These are phyloP conservation scores for Phytopythium montanum DNA, from an alignment of 352 stramenopile species.

Conservation along the genomic window DNA sequence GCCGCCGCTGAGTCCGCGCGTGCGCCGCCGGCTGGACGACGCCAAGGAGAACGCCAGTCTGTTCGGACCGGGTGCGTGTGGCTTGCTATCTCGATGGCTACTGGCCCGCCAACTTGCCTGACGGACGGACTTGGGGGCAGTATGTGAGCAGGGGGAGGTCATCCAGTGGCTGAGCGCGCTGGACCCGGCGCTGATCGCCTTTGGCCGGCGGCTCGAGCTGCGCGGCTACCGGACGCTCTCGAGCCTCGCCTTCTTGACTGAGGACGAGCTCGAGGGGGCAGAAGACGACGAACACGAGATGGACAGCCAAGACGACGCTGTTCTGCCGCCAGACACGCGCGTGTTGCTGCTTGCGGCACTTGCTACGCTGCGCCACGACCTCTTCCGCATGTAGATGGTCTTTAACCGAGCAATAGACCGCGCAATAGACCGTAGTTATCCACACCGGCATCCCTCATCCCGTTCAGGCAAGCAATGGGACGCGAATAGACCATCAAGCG, in stretches of 20 bases:
- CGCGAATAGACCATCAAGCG: background rate
- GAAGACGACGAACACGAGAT: background rate
- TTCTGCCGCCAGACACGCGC: slow-evolving; percentile 17
- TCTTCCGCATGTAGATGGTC: slow-evolving; percentile 70
- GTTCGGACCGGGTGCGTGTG: slow-evolving; percentile 48
- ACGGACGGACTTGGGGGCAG: slow-evolving; percentile 13
- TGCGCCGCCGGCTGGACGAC: slow-evolving; percentile 66
- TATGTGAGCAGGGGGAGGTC: slow-evolving; percentile 77
- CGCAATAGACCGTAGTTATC: background rate
- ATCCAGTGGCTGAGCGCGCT: slow-evolving; percentile 85
- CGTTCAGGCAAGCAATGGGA: no score
- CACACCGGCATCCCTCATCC: no score
- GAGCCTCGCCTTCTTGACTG: slow-evolving; percentile 81
- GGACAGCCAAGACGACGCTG: slow-evolving; percentile 23
- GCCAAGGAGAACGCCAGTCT: slow-evolving; percentile 76
- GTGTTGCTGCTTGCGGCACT: slow-evolving; percentile 65
- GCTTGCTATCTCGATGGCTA: background rate
- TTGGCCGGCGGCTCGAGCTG: slow-evolving; percentile 53
- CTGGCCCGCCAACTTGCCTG: background rate
- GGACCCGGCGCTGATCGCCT: slow-evolving; percentile 54
- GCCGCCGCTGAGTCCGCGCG: slow-evolving; percentile 41
- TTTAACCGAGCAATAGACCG: background rate
- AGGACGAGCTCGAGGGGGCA: slow-evolving; percentile 41
- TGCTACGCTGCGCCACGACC: slow-evolving; percentile 64
- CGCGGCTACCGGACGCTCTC: slow-evolving; percentile 68